Conservation (phyloP, 495 filamentous ascomycete species). For the Apiosordaria backusii region DNA sequence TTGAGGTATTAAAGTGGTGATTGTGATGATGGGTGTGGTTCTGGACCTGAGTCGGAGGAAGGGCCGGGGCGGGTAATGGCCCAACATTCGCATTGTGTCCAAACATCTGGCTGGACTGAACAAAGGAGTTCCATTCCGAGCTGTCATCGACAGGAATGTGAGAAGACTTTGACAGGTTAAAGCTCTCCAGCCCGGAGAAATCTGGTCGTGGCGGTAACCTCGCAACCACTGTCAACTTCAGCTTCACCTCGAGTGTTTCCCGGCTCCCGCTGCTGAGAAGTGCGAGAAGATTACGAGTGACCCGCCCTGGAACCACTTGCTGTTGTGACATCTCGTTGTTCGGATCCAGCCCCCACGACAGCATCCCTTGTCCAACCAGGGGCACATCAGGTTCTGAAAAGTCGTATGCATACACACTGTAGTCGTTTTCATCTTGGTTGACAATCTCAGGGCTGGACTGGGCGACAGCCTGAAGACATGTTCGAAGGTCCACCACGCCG, state of each 20-base stretch:
- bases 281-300: slow-evolving; percentile 78
- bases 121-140: slow-evolving; percentile 49
- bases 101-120: slow-evolving; percentile 41
- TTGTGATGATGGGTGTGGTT: background rate
- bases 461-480: slow-evolving; percentile 82
- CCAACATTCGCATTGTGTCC: slow-evolving; percentile 31
- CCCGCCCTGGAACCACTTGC: slow-evolving; percentile 83
- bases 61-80: slow-evolving; percentile 30
- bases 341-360: slow-evolving; percentile 75
- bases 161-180: slow-evolving; percentile 22
- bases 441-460: slow-evolving; percentile 79
- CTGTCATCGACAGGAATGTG: slow-evolving; percentile 40
- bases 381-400: slow-evolving; percentile 93
- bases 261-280: slow-evolving; percentile 78
- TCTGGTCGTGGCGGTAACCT: slow-evolving; percentile 56
- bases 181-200: slow-evolving; percentile 21
- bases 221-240: slow-evolving; percentile 80
- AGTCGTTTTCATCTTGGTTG: slow-evolving; percentile 79
- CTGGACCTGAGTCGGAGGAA: slow-evolving; percentile 25
- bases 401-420: slow-evolving; percentile 94
- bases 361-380: slow-evolving; percentile 91
- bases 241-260: slow-evolving; percentile 91
- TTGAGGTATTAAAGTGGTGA: slow-evolving; percentile 14
- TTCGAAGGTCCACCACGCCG: slow-evolving; percentile 85
- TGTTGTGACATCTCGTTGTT: slow-evolving; percentile 46